These are phyloP conservation scores for Kodamaea plutei DNA, from an alignment of 1,139 yeast species.

Conservation along the genomic window DNA sequence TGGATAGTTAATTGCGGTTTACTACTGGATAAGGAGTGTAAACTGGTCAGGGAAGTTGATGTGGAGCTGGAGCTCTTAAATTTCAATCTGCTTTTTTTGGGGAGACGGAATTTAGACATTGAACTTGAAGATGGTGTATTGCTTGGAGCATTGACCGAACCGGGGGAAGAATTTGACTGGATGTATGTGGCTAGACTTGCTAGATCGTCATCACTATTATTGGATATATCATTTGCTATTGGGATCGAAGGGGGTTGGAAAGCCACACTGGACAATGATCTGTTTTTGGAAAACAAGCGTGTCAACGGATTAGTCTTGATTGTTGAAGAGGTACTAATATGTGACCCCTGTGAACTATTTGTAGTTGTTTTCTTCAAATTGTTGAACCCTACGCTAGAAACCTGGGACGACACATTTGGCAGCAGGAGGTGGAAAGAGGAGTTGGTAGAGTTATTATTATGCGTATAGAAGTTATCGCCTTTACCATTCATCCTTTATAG, in stretches of 20 bases:
- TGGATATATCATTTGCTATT: slow-evolving; percentile 3
- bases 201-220: slow-evolving; percentile 12
- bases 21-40: slow-evolving; percentile 5
- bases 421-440: slow-evolving; percentile 15
- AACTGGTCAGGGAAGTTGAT: slow-evolving; percentile 1
- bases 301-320: slow-evolving; percentile 26
- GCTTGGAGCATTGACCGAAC: too few relatives aligned
- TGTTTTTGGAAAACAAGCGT: slow-evolving; percentile 33
- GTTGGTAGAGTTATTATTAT: slow-evolving; percentile 20
- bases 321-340: slow-evolving; percentile 19
- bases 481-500: neutral
- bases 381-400: slow-evolving; percentile 41
- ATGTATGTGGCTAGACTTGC: slow-evolving; percentile 2
- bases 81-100: slow-evolving; percentile 15
- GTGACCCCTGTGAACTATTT: slow-evolving; percentile 28
- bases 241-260: slow-evolving; percentile 11
- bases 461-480: slow-evolving; percentile 14
- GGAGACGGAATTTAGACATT: slow-evolving; percentile 11
- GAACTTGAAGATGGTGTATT: slow-evolving; percentile 2
- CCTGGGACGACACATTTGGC: slow-evolving; percentile 19
- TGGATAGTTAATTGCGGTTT: slow-evolving; percentile 30
- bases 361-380: slow-evolving; percentile 35
- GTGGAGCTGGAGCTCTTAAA: slow-evolving; percentile 4
- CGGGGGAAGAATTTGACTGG: slow-evolving; percentile 7
- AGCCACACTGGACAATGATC: slow-evolving; percentile 21